Base-by-base conservation (phyloP, 106 monocot genomes). In the Agapanthus africanus region DNA sequence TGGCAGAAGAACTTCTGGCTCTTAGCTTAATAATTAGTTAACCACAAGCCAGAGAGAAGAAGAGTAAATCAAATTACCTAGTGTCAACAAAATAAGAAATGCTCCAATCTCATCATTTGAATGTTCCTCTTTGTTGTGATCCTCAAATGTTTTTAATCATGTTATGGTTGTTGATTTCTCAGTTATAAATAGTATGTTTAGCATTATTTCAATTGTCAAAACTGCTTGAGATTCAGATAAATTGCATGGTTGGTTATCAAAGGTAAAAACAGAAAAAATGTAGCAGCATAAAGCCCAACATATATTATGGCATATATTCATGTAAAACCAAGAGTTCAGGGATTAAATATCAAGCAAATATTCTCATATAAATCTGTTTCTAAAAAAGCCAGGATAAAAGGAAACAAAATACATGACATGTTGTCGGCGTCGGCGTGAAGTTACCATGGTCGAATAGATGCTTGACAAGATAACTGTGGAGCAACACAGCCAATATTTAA, bases 1-100 rank as follows among this genome's bases (percentile, higher is more conserved):
- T 79, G 84, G 79, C 84, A 84, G 59, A 88, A 83, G 46, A 46
- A 46, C 46, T 46, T 46, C 46, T 46, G 4, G 46, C 4, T 46
- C 1, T 46, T 46, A 46, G 46, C 46, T 1, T 1, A 46, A 46
- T 1, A 14, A 46, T 4, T 46, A n/a, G n/a, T n/a, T n/a, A n/a
- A n/a, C n/a, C n/a, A n/a, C n/a, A n/a, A n/a, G n/a, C n/a, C n/a
- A n/a, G n/a, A n/a, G n/a, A n/a, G n/a, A n/a, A n/a, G n/a, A n/a
- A n/a, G n/a, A n/a, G n/a, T n/a, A n/a, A n/a, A n/a, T n/a, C n/a
- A n/a, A n/a, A n/a, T n/a, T n/a, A n/a, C n/a, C n/a, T n/a, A n/a
- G n/a, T n/a, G n/a, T n/a, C n/a, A n/a, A n/a, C n/a, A n/a, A n/a
- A n/a, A n/a, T n/a, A n/a, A n/a, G n/a, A n/a, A n/a, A n/a, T n/a